A percentile compares a stretch with the other conserved stretches of the same genome.
Conservation (phyloP, 23 red algal species). For the Pyropia yezoensis region DNA sequence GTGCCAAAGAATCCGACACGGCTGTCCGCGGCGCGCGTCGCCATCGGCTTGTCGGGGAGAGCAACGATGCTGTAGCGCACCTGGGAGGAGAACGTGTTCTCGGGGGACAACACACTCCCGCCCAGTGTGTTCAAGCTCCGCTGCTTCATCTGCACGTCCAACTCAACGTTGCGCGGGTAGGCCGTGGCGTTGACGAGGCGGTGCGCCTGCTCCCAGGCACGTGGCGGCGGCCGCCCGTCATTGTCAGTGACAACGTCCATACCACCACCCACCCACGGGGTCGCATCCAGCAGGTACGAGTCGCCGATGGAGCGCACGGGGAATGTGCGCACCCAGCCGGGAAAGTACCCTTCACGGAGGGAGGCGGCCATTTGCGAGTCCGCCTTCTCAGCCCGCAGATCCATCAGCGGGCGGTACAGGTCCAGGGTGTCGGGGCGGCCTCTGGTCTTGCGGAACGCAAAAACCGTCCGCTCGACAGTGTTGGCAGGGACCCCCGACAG, state of each 20-base stretch:
- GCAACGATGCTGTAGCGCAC: background rate
- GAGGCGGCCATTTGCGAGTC: background rate
- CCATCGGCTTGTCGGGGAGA: conserved; percentile 9
- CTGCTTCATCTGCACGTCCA: conserved; percentile 2
- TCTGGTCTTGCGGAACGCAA: conserved; percentile 14
- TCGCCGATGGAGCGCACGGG: background rate
- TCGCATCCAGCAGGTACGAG: conserved; percentile 3
- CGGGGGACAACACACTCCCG: background rate
- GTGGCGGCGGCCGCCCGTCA: background rate
- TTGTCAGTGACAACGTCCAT: background rate
- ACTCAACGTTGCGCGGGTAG: too few species aligned
- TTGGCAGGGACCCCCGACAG: conserved; percentile 1
- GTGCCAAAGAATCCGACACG: conserved; percentile 23
- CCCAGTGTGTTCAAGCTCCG: background rate
- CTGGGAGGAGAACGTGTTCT: too few species aligned
- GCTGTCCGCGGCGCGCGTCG: background rate
- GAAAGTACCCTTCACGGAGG: background rate
- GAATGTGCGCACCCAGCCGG: conserved; percentile 5
- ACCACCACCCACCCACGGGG: conserved; percentile 2
- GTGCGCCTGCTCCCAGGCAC: too few species aligned
- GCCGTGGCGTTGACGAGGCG: too few species aligned
- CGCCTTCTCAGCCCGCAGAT: background rate
- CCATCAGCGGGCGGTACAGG: conserved; percentile 19
- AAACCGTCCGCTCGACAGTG: background rate
- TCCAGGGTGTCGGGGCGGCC: background rate